Conservation (phyloP, 805 yeast genomes). For the Zygosaccharomyces pseudorouxii region DNA sequence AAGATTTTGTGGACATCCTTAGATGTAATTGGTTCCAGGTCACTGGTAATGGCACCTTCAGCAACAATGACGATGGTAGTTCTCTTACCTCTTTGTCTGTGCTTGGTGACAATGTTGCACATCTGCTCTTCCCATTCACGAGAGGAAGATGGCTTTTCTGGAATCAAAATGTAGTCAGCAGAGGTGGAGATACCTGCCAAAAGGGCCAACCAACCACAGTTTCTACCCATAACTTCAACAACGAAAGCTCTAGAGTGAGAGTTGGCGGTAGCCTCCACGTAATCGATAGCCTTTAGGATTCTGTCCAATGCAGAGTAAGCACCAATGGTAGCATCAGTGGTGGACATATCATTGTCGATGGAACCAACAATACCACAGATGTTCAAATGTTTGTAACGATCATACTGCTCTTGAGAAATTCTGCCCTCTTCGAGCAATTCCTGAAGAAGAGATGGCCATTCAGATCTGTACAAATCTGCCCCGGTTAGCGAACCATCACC, state of each 20-base stretch:
- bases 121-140: constrained; percentile 64
- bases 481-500: constrained; percentile 80
- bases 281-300: constrained; percentile 65
- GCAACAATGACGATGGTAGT: constrained; percentile 78
- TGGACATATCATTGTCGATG: constrained; percentile 75
- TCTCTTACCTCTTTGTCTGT: constrained; percentile 67
- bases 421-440: constrained; percentile 46
- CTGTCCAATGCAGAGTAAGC: constrained; percentile 67
- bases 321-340: constrained; percentile 73
- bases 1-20: constrained; percentile 62
- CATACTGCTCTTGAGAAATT: constrained; percentile 43
- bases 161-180: constrained; percentile 76
- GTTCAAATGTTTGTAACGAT: constrained; percentile 49
- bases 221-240: constrained; percentile 85
- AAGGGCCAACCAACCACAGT: constrained; percentile 83
- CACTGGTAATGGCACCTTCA: constrained; percentile 75
- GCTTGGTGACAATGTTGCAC: constrained; percentile 57
- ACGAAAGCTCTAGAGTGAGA: constrained; percentile 82
- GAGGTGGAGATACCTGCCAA: constrained; percentile 78
- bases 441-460: constrained; percentile 64
- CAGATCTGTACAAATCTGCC: constrained; percentile 65
- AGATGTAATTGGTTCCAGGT: constrained; percentile 61
- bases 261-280: constrained; percentile 78
- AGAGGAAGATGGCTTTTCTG: constrained; percentile 68
- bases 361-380: constrained; percentile 72